Base-by-base conservation (phyloP, 208 protist genomes). In the Leishmania aethiopica region DNA sequence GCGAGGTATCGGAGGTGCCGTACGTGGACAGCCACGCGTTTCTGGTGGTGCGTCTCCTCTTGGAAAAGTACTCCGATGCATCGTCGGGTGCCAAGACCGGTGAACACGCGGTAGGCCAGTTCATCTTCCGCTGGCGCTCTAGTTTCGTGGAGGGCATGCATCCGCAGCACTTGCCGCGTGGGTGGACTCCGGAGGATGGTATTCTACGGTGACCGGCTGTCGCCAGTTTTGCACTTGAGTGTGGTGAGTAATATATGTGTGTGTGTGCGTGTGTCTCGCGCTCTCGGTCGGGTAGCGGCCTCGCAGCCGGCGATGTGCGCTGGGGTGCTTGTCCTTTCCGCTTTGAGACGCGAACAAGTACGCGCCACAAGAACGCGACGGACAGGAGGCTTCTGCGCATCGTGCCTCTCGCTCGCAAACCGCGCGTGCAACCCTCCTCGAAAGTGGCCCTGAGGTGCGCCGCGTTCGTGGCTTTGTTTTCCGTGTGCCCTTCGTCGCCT, bases 61-160 rank as follows among this genome's bases (percentile, higher is more conserved):
- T 94, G 74, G 70, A 85, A 75, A 91, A 91, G 87, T 92, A 94
- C 77, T 53, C n/a, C 1, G 32, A 55, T 32, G 53, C 75, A 0
- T 57, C 37, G 19, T 49, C 45, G n/a, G 19, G 4, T 70, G 13
- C 55, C 25, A 88, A 91, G 69, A 80, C 77, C 35, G 55, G 70
- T 15, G 90, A 94, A 53, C 86, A 91, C 51, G 86, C 90, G 35
- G 75, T 92, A 2, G 91, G 91, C 7, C 85, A 91, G 77, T 94
- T 94, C 77, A 94, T 94, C 75, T 89, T 88, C 47, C 91, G 87
- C 60, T 94, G 91, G 91, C 84, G 91, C 13, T 77, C 62, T 5
- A 66, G 75, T 22, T 94, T 94, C 72, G 62, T 92, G n/a, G 75
- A 79, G 25, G 49, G 71, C 6, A 75, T 94, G 84, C 75, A 83